phyloP scores from a whole-genome alignment of 257 asterid species.

The Solanum bulbocastanum region DNA sequence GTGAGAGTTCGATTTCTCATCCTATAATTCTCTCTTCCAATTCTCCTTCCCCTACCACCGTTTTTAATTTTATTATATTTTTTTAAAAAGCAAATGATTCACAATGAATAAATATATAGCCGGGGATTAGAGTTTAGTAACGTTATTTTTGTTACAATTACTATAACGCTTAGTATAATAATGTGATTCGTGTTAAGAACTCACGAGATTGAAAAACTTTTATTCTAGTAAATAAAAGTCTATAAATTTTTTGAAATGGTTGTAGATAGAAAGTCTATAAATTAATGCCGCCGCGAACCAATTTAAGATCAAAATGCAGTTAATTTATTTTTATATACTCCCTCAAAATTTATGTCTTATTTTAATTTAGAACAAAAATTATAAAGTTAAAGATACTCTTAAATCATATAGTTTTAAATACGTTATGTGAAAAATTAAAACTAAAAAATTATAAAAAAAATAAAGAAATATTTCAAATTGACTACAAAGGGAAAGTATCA shows the following conservation, averaged over 20 bases:
- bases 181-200: background rate
- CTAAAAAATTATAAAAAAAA: too few relatives aligned
- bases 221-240: too few relatives aligned
- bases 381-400: too few relatives aligned
- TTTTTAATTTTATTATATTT: too few relatives aligned
- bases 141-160: background rate
- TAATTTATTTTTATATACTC: too few relatives aligned
- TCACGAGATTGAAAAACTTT: too few relatives aligned
- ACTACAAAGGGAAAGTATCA: background rate
- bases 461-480: background rate
- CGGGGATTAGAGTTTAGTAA: background rate
- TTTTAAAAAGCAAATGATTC: background rate
- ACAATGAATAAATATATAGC: too few relatives aligned
- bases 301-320: too few relatives aligned
- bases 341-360: too few relatives aligned
- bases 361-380: too few relatives aligned
- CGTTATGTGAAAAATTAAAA: background rate
- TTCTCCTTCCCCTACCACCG: background rate
- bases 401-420: background rate
- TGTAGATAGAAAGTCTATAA: background rate
- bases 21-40: too few relatives aligned
- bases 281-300: background rate
- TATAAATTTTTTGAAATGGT: background rate
- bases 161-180: background rate
- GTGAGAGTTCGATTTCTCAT: too few relatives aligned